Conservation (phyloP, 2,329 filamentous ascomycete species). For the Fusarium sp. region DNA sequence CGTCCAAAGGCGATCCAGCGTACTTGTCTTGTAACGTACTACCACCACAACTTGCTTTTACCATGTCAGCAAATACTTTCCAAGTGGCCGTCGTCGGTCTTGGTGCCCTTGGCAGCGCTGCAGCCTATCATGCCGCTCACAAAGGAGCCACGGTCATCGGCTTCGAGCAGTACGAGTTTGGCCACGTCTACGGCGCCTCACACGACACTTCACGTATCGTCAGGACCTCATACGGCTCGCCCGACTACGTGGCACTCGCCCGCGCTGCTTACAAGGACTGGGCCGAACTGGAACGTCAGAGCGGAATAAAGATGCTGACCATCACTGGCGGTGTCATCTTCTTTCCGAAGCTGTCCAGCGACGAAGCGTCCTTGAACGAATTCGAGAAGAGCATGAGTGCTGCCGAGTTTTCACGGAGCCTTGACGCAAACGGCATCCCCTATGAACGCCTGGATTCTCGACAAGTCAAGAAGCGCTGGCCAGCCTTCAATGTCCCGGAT, state of each 20-base stretch:
- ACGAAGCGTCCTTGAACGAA: background rate
- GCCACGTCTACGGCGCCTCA: conserved; percentile 38
- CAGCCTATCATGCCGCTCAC: conserved; percentile 26
- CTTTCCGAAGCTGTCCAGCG: conserved; percentile 26
- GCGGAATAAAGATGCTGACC: conserved; percentile 31
- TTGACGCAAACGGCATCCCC: conserved; percentile 22
- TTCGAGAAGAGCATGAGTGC: conserved; percentile 23
- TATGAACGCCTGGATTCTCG: conserved; percentile 34
- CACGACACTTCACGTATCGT: conserved; percentile 42
- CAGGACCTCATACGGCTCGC: conserved; percentile 35
- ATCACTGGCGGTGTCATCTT: conserved; percentile 41
- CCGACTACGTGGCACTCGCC: conserved; percentile 39
- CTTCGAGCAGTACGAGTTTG: conserved; percentile 42
- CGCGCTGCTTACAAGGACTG: conserved; percentile 40
- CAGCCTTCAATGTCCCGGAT: conserved; percentile 27
- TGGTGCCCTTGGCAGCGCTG: conserved; percentile 27
- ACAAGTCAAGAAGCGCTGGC: conserved; percentile 34
- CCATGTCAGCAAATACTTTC: too few species aligned
- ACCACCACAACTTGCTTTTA: too few species aligned
- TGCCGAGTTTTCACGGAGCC: conserved; percentile 3
- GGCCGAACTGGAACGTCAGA: conserved; percentile 31
- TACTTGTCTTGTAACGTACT: too few species aligned
- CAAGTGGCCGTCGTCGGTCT: conserved; percentile 16
- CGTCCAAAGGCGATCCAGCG: too few species aligned
- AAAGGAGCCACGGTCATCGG: conserved; percentile 39